These are phyloP conservation scores for Magnusiomyces ingens DNA, from an alignment of 1,139 yeast species.

Conservation along the genomic window DNA sequence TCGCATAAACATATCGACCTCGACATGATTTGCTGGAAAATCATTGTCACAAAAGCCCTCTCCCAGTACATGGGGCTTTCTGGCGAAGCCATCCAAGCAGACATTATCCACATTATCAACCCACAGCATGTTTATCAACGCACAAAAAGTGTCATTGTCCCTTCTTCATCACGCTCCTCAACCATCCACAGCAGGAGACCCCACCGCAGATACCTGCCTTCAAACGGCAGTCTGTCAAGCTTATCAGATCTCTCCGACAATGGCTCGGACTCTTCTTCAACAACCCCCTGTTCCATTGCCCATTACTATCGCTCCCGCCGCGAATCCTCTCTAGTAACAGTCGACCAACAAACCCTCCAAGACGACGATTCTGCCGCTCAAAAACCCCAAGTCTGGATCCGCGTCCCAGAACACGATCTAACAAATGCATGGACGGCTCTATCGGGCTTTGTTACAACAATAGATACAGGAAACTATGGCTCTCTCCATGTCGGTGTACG, in stretches of 20 bases:
- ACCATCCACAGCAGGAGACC: not conserved
- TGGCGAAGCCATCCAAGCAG: conserved; percentile 41
- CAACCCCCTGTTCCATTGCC: no score
- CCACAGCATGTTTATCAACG: conserved; percentile 6
- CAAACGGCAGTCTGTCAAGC: conserved; percentile 4
- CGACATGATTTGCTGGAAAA: conserved; percentile 41
- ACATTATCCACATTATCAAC: conserved; percentile 30
- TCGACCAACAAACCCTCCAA: not conserved
- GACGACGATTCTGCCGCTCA: not conserved
- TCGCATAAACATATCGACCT: conserved; percentile 15
- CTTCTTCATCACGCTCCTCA: not conserved
- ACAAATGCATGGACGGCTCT: conserved; percentile 24
- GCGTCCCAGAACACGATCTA: conserved; percentile 25
- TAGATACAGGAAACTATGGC: conserved; percentile 16
- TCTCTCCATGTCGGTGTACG: conserved; percentile 19
- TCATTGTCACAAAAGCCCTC: conserved; percentile 34
- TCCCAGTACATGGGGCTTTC: conserved; percentile 36
- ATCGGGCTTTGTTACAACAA: conserved; percentile 20
- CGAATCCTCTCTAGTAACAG: not conserved
- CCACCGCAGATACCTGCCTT: conserved; percentile 3
- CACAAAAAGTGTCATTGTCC: not conserved
- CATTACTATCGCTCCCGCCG: no score
- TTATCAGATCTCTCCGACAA: conserved; percentile 1
- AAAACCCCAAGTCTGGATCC: conserved; percentile 23
- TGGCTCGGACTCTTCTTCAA: not conserved